Percentiles rank a stretch among this genome's conserved stretches.
phyloP scores from a whole-genome alignment of 257 asterid species.

The Solanum habrochaites region DNA sequence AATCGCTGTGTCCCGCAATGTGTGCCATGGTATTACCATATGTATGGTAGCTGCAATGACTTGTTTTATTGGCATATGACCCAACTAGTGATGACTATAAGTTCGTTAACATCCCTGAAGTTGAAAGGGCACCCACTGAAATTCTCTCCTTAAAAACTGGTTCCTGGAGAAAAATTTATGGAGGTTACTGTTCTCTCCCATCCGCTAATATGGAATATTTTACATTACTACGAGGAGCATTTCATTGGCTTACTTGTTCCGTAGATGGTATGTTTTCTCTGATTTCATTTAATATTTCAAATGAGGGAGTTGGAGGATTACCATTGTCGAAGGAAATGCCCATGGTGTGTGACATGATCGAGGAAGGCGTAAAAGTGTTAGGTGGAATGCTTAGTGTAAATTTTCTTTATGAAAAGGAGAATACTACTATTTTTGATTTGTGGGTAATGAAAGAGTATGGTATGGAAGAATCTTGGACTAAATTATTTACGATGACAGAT shows the following conservation, averaged over 20 bases:
- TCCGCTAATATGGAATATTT: neutral
- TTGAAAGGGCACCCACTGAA: neutral
- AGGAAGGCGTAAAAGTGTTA: neutral
- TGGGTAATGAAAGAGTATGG: neutral
- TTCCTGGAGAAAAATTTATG: neutral
- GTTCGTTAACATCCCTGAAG: neutral
- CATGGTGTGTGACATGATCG: neutral
- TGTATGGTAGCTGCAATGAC: neutral
- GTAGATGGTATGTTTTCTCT: neutral
- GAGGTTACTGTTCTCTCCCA: neutral
- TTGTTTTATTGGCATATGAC: neutral
- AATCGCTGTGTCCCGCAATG: neutral
- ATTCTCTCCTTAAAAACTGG: neutral
- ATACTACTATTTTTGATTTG: neutral
- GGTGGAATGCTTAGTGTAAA: neutral
- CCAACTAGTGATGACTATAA: neutral
- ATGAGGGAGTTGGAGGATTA: neutral
- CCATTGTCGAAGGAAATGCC: neutral
- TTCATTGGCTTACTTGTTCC: neutral
- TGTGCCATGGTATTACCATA: neutral
- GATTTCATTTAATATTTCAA: neutral
- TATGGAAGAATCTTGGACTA: neutral
- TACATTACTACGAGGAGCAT: neutral
- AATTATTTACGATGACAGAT: neutral
- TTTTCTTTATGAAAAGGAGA: neutral